Evolutionary conservation across 805 yeast genomes (phyloP), one percentile per base, ranked within the genome.

Genomic region (Schwanniomyces yamadae): DNA sequence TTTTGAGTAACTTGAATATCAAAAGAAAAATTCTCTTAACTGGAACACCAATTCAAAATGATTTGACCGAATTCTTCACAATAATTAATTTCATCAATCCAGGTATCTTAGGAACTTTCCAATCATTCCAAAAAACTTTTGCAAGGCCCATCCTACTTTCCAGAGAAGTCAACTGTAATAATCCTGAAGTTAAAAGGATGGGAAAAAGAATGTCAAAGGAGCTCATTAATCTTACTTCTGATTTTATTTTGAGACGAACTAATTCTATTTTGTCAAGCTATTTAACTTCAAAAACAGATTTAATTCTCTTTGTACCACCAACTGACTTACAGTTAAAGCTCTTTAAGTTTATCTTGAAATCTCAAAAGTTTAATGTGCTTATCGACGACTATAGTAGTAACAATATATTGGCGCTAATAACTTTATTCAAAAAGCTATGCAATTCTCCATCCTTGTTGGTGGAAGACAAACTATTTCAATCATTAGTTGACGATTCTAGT

Each of bases 21-120:
- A 66, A 66, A 6, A 75, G 69, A 28, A 77, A 82, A 41, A 63
- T 91, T 2, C 51, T 91, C 4, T 63, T 93, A 5, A 78, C 95
- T 0, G 99, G 96, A 0, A 88, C 96, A 0, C 96, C 96, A 0
- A 87, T 93, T 23, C 99, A 93, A 54, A 93, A 93, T 59, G 96
- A 93, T 56, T 71, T 93, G 31, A 64, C 63, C 2, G 99, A 93
- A 54, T 91, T 86, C 55, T 87, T 68, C 59, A 81, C 84, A 7
- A 78, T 93, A 49, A 76, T 83, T 5, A 84, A 88, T 51, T 91
- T 91, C 54, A 66, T 88, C 9, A 89, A 88, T 50, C 96, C 96
- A 0, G 91, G 90, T 0, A 63, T 84, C 1, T 63, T 93, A 17
- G 96, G 96, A 0, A 63, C 69, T 1, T 73, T 75, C 38, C 66